Conservation (phyloP, 441 rosid species). For the Euphorbia schlechtendalii region DNA sequence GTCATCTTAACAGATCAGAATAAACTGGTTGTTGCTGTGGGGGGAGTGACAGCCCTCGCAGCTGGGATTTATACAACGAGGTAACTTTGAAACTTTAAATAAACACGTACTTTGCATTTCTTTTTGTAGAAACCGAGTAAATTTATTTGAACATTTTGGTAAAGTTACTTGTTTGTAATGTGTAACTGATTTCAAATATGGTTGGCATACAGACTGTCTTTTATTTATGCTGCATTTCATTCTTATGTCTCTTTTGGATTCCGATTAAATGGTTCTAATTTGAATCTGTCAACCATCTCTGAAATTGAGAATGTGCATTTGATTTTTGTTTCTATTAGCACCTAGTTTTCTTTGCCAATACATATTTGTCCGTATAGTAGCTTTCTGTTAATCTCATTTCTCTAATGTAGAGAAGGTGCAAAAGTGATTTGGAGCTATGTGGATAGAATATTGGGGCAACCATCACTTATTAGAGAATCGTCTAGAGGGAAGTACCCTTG, state of each 20-base stretch:
- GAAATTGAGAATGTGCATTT: neutral
- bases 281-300: neutral
- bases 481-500: slow-evolving; percentile 97
- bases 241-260: too few species aligned
- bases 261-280: too few species aligned
- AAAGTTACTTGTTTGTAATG: neutral
- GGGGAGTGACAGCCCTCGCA: slow-evolving; percentile 95
- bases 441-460: slow-evolving; percentile 94
- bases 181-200: neutral
- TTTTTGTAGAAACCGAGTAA: neutral
- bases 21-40: slow-evolving; percentile 87
- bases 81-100: slow-evolving; percentile 25
- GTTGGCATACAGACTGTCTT: neutral
- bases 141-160: neutral
- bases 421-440: slow-evolving; percentile 96
- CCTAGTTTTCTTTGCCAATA: neutral
- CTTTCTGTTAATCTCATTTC: slow-evolving; percentile 2
- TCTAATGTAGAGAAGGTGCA: slow-evolving; percentile 80
- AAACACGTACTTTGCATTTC: neutral
- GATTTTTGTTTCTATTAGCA: neutral
- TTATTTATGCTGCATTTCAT: neutral
- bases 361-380: neutral
- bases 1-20: slow-evolving; percentile 91
- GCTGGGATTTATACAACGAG: slow-evolving; percentile 96
- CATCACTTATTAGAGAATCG: slow-evolving; percentile 90